These are phyloP conservation scores for Dactylellina cionopaga DNA, from an alignment of 2,329 filamentous ascomycete species.

Conservation along the genomic window DNA sequence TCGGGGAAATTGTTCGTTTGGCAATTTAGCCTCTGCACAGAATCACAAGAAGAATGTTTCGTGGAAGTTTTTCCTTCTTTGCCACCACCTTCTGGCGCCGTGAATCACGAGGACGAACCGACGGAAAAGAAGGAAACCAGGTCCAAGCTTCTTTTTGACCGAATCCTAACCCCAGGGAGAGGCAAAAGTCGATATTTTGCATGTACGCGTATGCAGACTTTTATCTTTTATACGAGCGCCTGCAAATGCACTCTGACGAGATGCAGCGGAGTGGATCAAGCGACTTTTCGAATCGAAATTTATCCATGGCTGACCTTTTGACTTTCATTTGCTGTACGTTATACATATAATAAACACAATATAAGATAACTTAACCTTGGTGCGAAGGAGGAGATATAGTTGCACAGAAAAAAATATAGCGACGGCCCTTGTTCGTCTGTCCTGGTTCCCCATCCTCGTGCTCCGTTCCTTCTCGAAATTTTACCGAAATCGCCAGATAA, in stretches of 20 bases:
- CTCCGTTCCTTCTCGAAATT: slow-evolving; percentile 39
- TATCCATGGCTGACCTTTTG: slow-evolving; percentile 1
- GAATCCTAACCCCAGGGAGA: not conserved
- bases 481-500: slow-evolving; percentile 53
- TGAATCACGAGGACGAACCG: slow-evolving; percentile 46
- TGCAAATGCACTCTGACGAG: slow-evolving; percentile 17
- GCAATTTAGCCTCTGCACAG: slow-evolving; percentile 51
- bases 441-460: slow-evolving; percentile 46
- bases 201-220: slow-evolving; percentile 33
- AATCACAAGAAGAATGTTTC: slow-evolving; percentile 51
- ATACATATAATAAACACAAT: too few species aligned
- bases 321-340: not conserved
- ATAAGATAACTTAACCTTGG: too few species aligned
- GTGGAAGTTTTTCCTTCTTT: slow-evolving; percentile 33
- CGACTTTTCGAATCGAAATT: slow-evolving; percentile 27
- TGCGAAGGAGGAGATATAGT: too few species aligned
- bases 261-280: slow-evolving; percentile 40
- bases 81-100: slow-evolving; percentile 21
- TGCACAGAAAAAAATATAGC: too few species aligned
- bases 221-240: slow-evolving; percentile 34
- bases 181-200: not conserved
- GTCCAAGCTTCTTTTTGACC: slow-evolving; percentile 8
- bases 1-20: slow-evolving; percentile 52
- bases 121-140: slow-evolving; percentile 5
- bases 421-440: not conserved